These are phyloP conservation scores for Penicillium pulvis DNA, from an alignment of 495 filamentous ascomycete species.

Conservation along the genomic window DNA sequence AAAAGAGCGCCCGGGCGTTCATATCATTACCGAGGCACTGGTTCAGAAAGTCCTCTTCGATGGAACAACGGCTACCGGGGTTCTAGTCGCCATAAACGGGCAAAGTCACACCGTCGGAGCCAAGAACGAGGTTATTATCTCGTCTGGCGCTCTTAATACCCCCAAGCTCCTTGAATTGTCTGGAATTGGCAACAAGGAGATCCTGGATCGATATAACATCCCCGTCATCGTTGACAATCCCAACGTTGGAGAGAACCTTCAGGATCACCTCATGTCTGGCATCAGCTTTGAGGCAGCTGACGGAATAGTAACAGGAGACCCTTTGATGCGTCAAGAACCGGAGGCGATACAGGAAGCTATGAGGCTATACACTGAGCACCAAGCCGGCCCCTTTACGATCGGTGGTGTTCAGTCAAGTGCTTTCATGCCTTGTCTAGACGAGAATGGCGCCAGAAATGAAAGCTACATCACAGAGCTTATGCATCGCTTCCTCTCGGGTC, in stretches of 20 bases:
- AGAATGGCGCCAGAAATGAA: too few relatives aligned
- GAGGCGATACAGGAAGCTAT: constrained; percentile 12
- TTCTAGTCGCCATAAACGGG: constrained; percentile 4
- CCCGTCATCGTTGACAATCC: constrained; percentile 27
- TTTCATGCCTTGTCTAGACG: background rate
- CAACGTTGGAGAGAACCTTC: constrained; percentile 44
- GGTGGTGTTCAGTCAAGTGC: background rate
- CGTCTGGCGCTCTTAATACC: constrained; percentile 49
- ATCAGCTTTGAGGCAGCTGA: constrained; percentile 3
- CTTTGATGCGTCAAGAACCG: constrained; percentile 9
- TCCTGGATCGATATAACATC: constrained; percentile 26
- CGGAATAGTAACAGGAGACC: constrained; percentile 1
- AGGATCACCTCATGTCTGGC: constrained; percentile 33
- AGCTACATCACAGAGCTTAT: background rate
- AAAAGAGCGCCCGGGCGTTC: constrained; percentile 19
- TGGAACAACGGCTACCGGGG: constrained; percentile 6
- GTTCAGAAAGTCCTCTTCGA: background rate
- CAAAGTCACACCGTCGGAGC: constrained; percentile 20
- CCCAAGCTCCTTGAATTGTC: constrained; percentile 54
- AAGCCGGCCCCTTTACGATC: too few relatives aligned
- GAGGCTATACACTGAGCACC: constrained; percentile 12
- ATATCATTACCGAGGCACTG: too few relatives aligned
- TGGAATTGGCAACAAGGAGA: constrained; percentile 41
- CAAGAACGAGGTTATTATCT: constrained; percentile 42
- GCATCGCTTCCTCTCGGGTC: background rate